Conservation (phyloP, 2,329 filamentous ascomycete species). For the Hypoxylon sp. region DNA sequence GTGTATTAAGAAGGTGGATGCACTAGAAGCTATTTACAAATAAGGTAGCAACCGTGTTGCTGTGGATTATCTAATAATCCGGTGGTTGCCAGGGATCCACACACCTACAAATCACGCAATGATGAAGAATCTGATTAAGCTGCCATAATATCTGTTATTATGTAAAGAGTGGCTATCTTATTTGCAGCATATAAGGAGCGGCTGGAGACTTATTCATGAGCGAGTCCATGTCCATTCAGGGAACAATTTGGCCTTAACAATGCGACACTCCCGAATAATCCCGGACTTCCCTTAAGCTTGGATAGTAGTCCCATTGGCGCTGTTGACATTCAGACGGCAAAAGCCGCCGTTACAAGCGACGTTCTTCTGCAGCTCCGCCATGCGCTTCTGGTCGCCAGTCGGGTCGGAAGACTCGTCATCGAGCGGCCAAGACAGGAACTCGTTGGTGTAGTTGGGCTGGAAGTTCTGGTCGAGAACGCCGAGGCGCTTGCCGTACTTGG, state of each 20-base stretch:
- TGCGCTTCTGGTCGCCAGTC: slow-evolving; percentile 80
- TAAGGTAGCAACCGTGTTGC: too few relatives aligned
- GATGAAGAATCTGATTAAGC: background rate
- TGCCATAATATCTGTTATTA: slow-evolving; percentile 20
- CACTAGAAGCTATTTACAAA: too few relatives aligned
- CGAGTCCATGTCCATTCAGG: slow-evolving; percentile 6
- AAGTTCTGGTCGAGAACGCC: slow-evolving; percentile 76
- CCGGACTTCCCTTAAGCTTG: slow-evolving; percentile 22
- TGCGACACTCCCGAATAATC: background rate
- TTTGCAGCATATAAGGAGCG: slow-evolving; percentile 28
- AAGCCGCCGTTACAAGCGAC: slow-evolving; percentile 77
- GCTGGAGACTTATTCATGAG: slow-evolving; percentile 23
- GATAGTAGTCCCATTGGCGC: slow-evolving; percentile 21
- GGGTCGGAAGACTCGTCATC: slow-evolving; percentile 77
- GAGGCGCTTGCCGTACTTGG: slow-evolving; percentile 80
- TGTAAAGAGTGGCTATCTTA: slow-evolving; percentile 16
- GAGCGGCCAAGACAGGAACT: slow-evolving; percentile 76
- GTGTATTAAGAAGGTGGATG: too few relatives aligned
- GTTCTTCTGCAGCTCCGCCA: slow-evolving; percentile 77
- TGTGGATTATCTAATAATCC: too few relatives aligned
- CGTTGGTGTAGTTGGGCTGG: slow-evolving; percentile 81
- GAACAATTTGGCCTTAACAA: slow-evolving; percentile 6
- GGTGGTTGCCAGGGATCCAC: too few relatives aligned
- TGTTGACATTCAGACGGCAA: slow-evolving; percentile 51
- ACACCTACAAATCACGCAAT: background rate